Evolutionary conservation across 208 protist genomes (phyloP), one percentile per base, ranked within the genome.

Genomic region (Leishmania mexicana): DNA sequence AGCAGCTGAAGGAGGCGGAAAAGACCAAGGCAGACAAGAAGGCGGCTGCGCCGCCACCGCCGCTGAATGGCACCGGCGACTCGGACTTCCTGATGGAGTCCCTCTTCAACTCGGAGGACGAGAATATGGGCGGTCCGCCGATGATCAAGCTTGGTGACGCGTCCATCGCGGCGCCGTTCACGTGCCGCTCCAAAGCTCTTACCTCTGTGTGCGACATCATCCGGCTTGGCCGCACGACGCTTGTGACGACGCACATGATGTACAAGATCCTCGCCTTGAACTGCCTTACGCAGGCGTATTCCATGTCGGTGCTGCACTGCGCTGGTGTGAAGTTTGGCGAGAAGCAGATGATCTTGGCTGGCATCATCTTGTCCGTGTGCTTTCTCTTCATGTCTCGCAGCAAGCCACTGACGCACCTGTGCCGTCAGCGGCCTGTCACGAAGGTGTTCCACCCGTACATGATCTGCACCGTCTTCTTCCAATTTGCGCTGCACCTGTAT

Each of bases 201-300:
- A 95, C 90, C 75, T 95, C 93, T 28, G 91, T 97, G 15, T 96
- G 90, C 73, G 93, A 99, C 85, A 98, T 99, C 79, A 92, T 99
- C 31, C 95, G 98, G 21, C 98, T 99, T 74, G 99, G 99, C 49
- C 91, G 99, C 75, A 99, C 95, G 70, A 99, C 99, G 49, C 94
- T 99, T 2, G 98, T 99, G 15, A 99, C 99, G 17, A 99, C 98
- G 49, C 91, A 99, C 75, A 99, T 99, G 94, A 99, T 99, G 98
- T 99, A 99, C 92, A 99, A 99, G 83, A 99, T 99, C 74, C 94
- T 99, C 21, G 99, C 99, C 11, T 93, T 99, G 28, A 99, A 99
- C 87, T 99, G 98, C 83, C 93, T 99, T 21, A 97, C 99, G 76
- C 93, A 89, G 38, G 99, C 99, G 0, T 99, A 99, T 87, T 96